Base-by-base conservation (phyloP, 2,329 filamentous ascomycete species). In the Samsoniella hepiali region DNA sequence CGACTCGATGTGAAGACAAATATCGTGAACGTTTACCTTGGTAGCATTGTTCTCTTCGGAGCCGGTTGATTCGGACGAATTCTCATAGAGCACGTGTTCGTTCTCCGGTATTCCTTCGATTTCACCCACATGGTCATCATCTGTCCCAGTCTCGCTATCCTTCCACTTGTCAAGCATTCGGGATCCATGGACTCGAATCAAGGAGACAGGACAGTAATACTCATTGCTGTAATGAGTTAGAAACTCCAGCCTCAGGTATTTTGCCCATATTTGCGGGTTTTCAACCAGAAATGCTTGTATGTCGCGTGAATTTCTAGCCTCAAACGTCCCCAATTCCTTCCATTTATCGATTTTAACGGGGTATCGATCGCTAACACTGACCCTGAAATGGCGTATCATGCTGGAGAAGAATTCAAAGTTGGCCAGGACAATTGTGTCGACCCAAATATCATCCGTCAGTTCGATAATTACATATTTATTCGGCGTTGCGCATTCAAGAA, bases 331-430 rank as follows among this genome's bases (percentile, higher is more conserved):
- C 53, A 98, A 75, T 50, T 92, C 88, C 68, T 89, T 92, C 95
- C 95, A 99, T 69, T 95, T 91, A 57, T 97, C 93, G 63, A 86
- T 76, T 75, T 97, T 98, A 61, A 95, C 91, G 0, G 95, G 95
- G 75, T 97, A 98, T 63, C 92, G 88, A 77, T 98, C 95, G 64
- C 93, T 96, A 55, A 97, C 94, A 73, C 91, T 96, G 68, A 98
- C 87, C 58, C 91, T 85, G 74, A 99, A 97, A 55, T 88, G 90
- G 60, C 93, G 89, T 69, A 98, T 91, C 84, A 96, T 97, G 73
- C 93, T 97, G 62, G 93, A 97, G 80, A 99, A 99, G 80, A 99
- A 99, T 75, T 99, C 95, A 70, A 96, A 99, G 74, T 99, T 99
- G 66, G 94, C 95, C 61, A 99, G 82, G n/a, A 98, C 95, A 47